Evolutionary conservation across 2,329 filamentous ascomycete species (phyloP).

Genomic region (Claviceps lovelessii): DNA sequence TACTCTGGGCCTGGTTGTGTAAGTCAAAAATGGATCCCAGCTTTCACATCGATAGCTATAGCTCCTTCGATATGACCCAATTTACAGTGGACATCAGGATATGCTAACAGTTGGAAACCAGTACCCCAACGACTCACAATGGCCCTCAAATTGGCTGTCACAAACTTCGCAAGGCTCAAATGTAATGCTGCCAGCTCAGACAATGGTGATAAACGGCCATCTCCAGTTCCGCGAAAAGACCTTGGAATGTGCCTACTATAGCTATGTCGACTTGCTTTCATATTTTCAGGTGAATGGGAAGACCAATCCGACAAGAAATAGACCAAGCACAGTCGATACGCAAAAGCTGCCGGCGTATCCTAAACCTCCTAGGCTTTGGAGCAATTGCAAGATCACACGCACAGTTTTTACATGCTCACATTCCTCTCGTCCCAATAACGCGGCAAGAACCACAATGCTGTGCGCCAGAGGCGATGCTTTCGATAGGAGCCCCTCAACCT

Average conservation of each 20-base stretch:
- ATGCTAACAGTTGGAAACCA: not conserved
- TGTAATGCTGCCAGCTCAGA: not conserved
- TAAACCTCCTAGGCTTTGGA: slow-evolving; percentile 28
- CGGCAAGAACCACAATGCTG: not conserved
- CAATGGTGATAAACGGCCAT: not conserved
- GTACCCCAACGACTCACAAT: not conserved
- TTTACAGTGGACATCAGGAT: not conserved
- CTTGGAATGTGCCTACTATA: slow-evolving; percentile 53
- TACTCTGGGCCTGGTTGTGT: not conserved
- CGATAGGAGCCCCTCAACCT: slow-evolving; percentile 1
- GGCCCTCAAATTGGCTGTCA: not conserved
- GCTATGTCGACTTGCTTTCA: slow-evolving; percentile 56
- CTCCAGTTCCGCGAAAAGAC: slow-evolving; percentile 49
- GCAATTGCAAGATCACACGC: slow-evolving; percentile 4
- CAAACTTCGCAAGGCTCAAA: not conserved
- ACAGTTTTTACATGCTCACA: not conserved
- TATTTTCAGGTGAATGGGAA: slow-evolving; percentile 48
- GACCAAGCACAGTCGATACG: slow-evolving; percentile 22
- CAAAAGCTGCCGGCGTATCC: slow-evolving; percentile 41
- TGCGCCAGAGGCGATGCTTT: not conserved
- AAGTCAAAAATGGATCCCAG: not conserved
- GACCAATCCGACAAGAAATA: slow-evolving; percentile 24
- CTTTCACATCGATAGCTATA: not conserved
- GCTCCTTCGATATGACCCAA: not conserved
- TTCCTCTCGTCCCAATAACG: not conserved